Evolutionary conservation across 2,329 filamentous ascomycete species (phyloP).

Genomic region (Endoconidiophora polonica): DNA sequence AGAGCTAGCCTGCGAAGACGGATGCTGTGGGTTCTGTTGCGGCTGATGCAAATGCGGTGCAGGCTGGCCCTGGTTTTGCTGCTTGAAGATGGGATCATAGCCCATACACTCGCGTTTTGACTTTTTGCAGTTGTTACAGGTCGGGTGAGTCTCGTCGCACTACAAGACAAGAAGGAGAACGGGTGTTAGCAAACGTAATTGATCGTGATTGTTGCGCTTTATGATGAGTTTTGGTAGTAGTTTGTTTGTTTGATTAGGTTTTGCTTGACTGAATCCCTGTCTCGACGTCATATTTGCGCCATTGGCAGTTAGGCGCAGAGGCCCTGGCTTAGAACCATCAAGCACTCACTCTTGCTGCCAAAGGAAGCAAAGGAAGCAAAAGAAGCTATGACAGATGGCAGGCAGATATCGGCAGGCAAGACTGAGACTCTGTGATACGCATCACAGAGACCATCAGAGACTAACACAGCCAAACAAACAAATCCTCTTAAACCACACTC

Average conservation of each 20-base stretch:
- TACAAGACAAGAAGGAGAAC: constrained; percentile 23
- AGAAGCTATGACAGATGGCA: constrained; percentile 7
- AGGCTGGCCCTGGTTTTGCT: constrained; percentile 31
- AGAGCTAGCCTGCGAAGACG: not conserved
- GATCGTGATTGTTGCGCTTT: not conserved
- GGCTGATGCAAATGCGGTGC: constrained; percentile 8
- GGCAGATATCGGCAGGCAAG: not conserved
- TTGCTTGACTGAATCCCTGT: not conserved
- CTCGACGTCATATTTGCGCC: constrained; percentile 6
- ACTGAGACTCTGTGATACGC: not conserved
- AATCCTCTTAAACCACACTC: no score
- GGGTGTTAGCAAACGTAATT: not conserved
- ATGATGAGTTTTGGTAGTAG: not conserved
- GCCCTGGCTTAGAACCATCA: constrained; percentile 1
- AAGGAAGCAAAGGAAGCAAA: not conserved
- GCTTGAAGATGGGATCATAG: constrained; percentile 77
- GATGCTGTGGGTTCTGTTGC: constrained; percentile 6
- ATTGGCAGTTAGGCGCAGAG: constrained; percentile 9
- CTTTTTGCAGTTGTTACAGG: constrained; percentile 80
- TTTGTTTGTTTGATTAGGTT: not conserved
- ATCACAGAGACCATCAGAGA: not conserved
- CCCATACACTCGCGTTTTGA: constrained; percentile 75
- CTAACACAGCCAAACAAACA: not conserved
- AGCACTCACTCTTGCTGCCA: not conserved
- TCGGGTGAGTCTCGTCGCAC: constrained; percentile 93